Evolutionary conservation across 768 basidiomycete genomes (phyloP).

Genomic region (Amylocystis lapponica): DNA sequence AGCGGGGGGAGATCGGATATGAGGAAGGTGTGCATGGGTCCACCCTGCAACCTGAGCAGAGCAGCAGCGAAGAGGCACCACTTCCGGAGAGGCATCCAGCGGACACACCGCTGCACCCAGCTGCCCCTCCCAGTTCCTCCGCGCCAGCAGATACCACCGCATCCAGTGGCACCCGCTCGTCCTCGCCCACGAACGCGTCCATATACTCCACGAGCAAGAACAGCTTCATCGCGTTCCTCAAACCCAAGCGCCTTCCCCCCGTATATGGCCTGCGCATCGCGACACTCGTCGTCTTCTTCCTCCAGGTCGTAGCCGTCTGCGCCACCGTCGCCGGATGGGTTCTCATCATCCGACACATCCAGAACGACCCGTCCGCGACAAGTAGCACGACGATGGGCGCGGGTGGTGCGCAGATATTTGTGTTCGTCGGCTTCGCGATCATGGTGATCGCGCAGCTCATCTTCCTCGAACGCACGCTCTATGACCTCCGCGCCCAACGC

Average conservation of each 20-base stretch:
- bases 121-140: background rate
- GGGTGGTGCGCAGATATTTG: constrained; percentile 35
- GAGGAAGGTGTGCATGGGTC: constrained; percentile 34
- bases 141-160: constrained; percentile 5
- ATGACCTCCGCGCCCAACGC: constrained; percentile 61
- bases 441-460: constrained; percentile 45
- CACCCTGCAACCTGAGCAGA: too few species aligned
- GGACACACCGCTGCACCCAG: constrained; percentile 28
- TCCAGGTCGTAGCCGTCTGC: constrained; percentile 33
- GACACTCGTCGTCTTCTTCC: constrained; percentile 37
- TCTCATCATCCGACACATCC: constrained; percentile 27
- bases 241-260: constrained; percentile 30
- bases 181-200: constrained; percentile 16
- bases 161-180: too few species aligned
- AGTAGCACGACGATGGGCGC: constrained; percentile 3
- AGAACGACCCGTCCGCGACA: constrained; percentile 1
- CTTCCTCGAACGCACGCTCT: constrained; percentile 60
- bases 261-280: constrained; percentile 40
- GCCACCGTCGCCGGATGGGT: constrained; percentile 57
- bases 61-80: constrained; percentile 5
- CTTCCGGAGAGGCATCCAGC: constrained; percentile 49
- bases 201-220: constrained; percentile 25
- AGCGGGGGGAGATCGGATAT: constrained; percentile 65
- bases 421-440: constrained; percentile 60
- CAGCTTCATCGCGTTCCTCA: constrained; percentile 35